Evolutionary conservation across 345 rosid genomes (phyloP).

Genomic region (Firmiana major): DNA sequence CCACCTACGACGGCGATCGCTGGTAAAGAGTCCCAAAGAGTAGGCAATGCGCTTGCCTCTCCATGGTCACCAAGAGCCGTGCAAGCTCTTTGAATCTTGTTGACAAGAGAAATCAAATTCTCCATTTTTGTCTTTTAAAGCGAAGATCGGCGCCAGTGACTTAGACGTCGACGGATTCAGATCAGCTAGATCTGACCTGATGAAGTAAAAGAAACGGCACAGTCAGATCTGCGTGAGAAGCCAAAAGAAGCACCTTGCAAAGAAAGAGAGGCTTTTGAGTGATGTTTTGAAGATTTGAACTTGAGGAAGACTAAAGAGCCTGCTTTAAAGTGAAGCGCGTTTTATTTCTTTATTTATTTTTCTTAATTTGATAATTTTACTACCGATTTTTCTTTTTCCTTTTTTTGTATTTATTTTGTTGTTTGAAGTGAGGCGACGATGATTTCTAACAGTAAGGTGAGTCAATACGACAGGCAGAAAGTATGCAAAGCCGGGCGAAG

Average conservation of each 20-base stretch:
- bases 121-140: conserved; percentile 49
- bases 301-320: background rate
- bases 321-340: conserved; percentile 18
- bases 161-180: conserved; percentile 3
- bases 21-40: conserved; percentile 97
- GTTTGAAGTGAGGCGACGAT: conserved; percentile 1
- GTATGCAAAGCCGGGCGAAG: background rate
- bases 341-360: background rate
- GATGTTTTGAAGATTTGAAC: conserved; percentile 20
- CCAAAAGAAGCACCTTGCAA: background rate
- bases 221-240: conserved; percentile 14
- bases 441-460: background rate
- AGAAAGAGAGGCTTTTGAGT: background rate
- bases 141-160: conserved; percentile 14
- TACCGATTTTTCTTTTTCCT: background rate
- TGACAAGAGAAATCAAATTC: conserved; percentile 83
- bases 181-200: conserved; percentile 24
- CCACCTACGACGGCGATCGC: conserved; percentile 99
- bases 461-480: background rate
- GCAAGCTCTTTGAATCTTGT: conserved; percentile 98
- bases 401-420: background rate
- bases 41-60: conserved; percentile 80
- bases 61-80: conserved; percentile 99
- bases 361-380: background rate
- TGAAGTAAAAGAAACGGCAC: background rate